Conservation (phyloP, 1,284 basidiomycete genomes). For the Ceratobasidium sp. region DNA sequence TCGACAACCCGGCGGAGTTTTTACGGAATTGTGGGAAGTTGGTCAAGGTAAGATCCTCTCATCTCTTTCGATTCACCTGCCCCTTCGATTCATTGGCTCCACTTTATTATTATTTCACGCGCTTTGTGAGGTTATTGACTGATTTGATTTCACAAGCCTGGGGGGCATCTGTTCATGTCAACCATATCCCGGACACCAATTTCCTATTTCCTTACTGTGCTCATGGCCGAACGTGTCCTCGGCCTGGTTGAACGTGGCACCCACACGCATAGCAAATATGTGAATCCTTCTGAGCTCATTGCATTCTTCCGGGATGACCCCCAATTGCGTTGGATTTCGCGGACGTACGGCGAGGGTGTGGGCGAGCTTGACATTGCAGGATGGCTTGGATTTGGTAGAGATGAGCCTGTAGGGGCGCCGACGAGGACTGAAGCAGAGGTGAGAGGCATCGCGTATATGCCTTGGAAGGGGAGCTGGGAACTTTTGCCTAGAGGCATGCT, state of each 20-base stretch:
- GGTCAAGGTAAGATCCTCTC: slow-evolving; percentile 68
- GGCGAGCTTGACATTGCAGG: slow-evolving; percentile 47
- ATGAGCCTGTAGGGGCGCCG: slow-evolving; percentile 51
- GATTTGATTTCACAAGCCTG: slow-evolving; percentile 60
- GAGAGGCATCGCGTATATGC: slow-evolving; percentile 81
- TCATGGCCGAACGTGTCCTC: slow-evolving; percentile 84
- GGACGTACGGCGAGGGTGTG: slow-evolving; percentile 49
- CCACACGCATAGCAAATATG: slow-evolving; percentile 88
- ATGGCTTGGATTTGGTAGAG: slow-evolving; percentile 30
- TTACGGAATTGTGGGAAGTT: slow-evolving; percentile 79
- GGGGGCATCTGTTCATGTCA: slow-evolving; percentile 92
- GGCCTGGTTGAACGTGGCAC: slow-evolving; percentile 87
- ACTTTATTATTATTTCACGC: slow-evolving; percentile 12
- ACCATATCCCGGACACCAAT: slow-evolving; percentile 96
- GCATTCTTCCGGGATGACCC: slow-evolving; percentile 72
- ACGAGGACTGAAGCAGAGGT: slow-evolving; percentile 75
- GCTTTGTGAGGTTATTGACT: slow-evolving; percentile 9
- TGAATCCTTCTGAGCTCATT: slow-evolving; percentile 87
- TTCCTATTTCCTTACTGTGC: slow-evolving; percentile 86
- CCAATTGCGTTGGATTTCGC: slow-evolving; percentile 52
- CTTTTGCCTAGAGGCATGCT: slow-evolving; percentile 64
- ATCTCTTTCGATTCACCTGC: neutral
- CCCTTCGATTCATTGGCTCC: neutral
- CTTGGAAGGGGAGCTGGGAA: slow-evolving; percentile 74
- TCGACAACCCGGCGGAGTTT: slow-evolving; percentile 88